A percentile compares a stretch with the other conserved stretches of the same genome.
Conservation (phyloP, 345 rosid genomes). For the Linum trigynum region DNA sequence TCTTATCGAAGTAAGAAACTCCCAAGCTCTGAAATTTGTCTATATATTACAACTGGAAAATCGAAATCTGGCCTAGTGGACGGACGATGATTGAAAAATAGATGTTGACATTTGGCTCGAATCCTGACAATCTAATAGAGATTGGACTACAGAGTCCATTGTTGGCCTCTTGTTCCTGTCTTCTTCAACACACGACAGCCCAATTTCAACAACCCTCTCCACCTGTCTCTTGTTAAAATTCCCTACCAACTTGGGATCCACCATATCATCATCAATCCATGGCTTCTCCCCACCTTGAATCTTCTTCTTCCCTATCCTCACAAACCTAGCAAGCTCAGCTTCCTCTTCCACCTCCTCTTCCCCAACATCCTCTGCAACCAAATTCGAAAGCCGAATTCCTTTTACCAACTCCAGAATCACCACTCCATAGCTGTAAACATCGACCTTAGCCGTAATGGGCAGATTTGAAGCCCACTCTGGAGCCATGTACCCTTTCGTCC, state of each 20-base stretch:
- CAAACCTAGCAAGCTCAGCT: conserved; percentile 23
- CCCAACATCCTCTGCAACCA: conserved; percentile 14
- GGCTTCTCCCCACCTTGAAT: conserved; percentile 11
- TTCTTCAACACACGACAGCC: conserved; percentile 25
- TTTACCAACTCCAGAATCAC: conserved; percentile 36
- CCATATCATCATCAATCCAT: conserved; percentile 29
- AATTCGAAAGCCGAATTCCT: conserved; percentile 28
- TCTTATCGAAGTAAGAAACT: too few relatives aligned
- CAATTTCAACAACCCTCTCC: conserved; percentile 17
- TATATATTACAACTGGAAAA: too few relatives aligned
- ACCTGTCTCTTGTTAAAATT: conserved; percentile 22
- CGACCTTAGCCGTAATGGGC: conserved; percentile 34
- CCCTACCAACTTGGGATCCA: conserved; percentile 29
- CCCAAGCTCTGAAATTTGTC: too few relatives aligned
- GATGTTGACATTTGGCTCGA: neutral
- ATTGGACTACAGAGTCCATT: conserved; percentile 26
- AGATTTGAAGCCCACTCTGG: conserved; percentile 34
- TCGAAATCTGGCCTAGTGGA: neutral
- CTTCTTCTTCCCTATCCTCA: conserved; percentile 19
- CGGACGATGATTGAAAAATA: neutral
- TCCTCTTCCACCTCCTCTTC: conserved; percentile 22
- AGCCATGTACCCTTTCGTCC: conserved; percentile 37
- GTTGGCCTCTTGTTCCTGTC: conserved; percentile 32
- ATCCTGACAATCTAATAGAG: conserved; percentile 19
- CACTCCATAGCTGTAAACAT: conserved; percentile 35